These are phyloP conservation scores for Amborella trichopoda DNA, from an alignment of 164 flowering plant genomes.

Conservation along the genomic window DNA sequence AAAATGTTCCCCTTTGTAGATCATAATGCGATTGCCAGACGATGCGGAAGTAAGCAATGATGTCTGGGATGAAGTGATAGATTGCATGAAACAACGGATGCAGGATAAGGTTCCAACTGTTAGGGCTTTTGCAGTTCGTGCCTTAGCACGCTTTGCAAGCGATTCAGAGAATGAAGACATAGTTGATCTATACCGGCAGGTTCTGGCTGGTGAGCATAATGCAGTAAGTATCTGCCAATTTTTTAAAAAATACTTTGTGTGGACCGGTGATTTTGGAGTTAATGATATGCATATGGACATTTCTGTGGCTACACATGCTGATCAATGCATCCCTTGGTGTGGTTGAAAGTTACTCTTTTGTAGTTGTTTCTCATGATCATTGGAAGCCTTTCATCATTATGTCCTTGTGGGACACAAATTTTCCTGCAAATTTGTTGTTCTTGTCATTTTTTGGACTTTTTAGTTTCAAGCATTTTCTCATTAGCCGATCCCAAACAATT, in stretches of 20 bases:
- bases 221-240: conserved; percentile 34
- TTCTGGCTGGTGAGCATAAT: conserved; percentile 57
- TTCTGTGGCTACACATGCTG: no score
- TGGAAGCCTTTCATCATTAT: no score
- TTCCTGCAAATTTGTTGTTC: no score
- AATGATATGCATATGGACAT: no score
- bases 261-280: background rate
- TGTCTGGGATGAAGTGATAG: conserved; percentile 87
- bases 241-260: background rate
- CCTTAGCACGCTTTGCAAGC: conserved; percentile 78
- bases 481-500: no score
- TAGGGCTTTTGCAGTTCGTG: conserved; percentile 65
- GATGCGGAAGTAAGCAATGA: conserved; percentile 83
- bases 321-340: no score
- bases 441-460: no score
- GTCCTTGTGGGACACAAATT: no score
- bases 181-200: conserved; percentile 57
- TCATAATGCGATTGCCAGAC: conserved; percentile 84
- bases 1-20: no score
- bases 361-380: no score
- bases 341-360: no score
- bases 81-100: conserved; percentile 52
- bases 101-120: conserved; percentile 61
- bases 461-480: no score
- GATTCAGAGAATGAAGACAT: conserved; percentile 80